These are phyloP conservation scores for Monascus ruber DNA, from an alignment of 2,329 filamentous ascomycete genomes.

Conservation along the genomic window DNA sequence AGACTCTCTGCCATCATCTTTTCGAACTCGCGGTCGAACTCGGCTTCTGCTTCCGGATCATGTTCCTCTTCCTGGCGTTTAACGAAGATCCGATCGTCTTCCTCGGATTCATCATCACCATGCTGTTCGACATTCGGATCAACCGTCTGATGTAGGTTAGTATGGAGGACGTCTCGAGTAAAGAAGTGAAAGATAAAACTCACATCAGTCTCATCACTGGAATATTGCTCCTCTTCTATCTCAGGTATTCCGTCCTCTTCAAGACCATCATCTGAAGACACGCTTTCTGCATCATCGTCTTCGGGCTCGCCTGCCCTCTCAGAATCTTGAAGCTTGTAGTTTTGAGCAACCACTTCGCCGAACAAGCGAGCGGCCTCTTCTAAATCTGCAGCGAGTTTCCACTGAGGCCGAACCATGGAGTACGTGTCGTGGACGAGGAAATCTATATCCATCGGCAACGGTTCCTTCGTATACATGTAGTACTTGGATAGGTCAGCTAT, in stretches of 20 bases:
- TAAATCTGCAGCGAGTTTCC: slow-evolving; percentile 71
- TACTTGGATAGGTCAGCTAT: slow-evolving; percentile 47
- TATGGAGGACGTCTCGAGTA: no score
- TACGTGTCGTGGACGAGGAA: slow-evolving; percentile 93
- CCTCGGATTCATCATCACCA: slow-evolving; percentile 47
- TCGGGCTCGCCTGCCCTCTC: slow-evolving; percentile 62
- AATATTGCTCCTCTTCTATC: slow-evolving; percentile 43
- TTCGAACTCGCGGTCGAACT: slow-evolving; percentile 94
- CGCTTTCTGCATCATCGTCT: slow-evolving; percentile 60
- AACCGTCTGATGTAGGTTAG: slow-evolving; percentile 24
- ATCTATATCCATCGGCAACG: slow-evolving; percentile 90
- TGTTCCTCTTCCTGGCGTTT: slow-evolving; percentile 81
- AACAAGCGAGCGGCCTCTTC: slow-evolving; percentile 78
- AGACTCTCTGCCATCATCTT: slow-evolving; percentile 98
- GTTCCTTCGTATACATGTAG: slow-evolving; percentile 83
- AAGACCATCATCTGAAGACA: slow-evolving; percentile 65
- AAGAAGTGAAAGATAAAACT: neutral
- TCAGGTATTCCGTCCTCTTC: slow-evolving; percentile 49
- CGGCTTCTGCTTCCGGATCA: slow-evolving; percentile 87
- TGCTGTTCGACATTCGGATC: slow-evolving; percentile 36
- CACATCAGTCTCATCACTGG: slow-evolving; percentile 39
- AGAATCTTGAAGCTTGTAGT: slow-evolving; percentile 67
- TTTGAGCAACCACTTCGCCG: slow-evolving; percentile 75
- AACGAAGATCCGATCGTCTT: slow-evolving; percentile 84
- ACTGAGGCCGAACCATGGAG: slow-evolving; percentile 73